Conservation (phyloP, 768 basidiomycete species). For the Pleurotus tuoliensis region DNA sequence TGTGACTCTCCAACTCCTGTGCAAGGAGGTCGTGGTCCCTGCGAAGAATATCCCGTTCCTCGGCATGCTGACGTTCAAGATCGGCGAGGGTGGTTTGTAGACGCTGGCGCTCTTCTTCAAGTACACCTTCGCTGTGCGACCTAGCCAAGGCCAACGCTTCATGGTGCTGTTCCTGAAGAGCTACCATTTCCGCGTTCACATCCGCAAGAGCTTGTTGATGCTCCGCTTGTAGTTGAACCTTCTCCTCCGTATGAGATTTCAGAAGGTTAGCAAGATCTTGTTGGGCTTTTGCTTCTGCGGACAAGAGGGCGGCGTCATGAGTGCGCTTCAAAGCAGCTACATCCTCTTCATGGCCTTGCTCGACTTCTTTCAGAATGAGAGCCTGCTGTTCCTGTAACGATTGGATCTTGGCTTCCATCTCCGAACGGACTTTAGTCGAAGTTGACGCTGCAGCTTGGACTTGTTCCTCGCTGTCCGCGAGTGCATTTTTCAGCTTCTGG, state of each 20-base stretch:
- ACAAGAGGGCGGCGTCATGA: slow-evolving; percentile 40
- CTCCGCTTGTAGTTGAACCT: slow-evolving; percentile 36
- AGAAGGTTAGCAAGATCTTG: slow-evolving; percentile 24
- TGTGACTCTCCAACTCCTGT: slow-evolving; percentile 60
- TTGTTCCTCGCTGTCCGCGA: slow-evolving; percentile 44
- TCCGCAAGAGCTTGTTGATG: slow-evolving; percentile 44
- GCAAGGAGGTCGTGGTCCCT: slow-evolving; percentile 46
- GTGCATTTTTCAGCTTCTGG: slow-evolving; percentile 40
- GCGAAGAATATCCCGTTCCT: slow-evolving; percentile 43
- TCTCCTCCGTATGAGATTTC: slow-evolving; percentile 39
- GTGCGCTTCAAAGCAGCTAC: slow-evolving; percentile 41
- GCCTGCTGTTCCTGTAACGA: slow-evolving; percentile 54
- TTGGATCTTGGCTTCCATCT: slow-evolving; percentile 45
- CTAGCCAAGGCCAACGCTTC: slow-evolving; percentile 32
- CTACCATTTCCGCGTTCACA: slow-evolving; percentile 35
- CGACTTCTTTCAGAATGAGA: slow-evolving; percentile 47
- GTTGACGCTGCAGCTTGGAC: slow-evolving; percentile 22
- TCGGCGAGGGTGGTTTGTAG: slow-evolving; percentile 44
- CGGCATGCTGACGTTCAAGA: slow-evolving; percentile 42
- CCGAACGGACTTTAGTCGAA: slow-evolving; percentile 16
- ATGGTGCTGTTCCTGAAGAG: slow-evolving; percentile 32
- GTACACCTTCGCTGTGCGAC: slow-evolving; percentile 28
- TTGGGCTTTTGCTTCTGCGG: slow-evolving; percentile 22
- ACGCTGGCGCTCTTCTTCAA: slow-evolving; percentile 47
- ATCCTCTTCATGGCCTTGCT: slow-evolving; percentile 54